Evolutionary conservation across 225 moss, liverwort and hornwort species (phyloP).

Genomic region (Polytrichum commune): DNA sequence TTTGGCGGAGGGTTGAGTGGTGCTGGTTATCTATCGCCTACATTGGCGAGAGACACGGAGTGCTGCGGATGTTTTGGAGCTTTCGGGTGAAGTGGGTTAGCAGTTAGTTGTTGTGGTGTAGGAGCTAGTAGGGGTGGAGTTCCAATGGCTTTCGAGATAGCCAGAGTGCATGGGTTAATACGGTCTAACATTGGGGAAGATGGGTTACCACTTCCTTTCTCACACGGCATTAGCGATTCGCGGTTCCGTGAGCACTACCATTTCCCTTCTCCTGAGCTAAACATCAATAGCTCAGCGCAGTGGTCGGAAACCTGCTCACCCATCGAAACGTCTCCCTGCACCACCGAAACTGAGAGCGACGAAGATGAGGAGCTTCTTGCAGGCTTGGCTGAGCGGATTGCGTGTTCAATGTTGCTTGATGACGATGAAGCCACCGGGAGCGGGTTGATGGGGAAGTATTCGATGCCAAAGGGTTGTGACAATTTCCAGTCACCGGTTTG

Average conservation of each 20-base stretch:
- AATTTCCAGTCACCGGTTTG: no score
- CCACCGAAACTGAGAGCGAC: constrained; percentile 79
- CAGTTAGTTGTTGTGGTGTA: no score
- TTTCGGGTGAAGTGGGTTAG: no score
- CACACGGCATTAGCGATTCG: neutral
- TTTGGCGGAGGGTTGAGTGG: no score
- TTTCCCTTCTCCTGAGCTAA: neutral
- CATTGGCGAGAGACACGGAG: no score
- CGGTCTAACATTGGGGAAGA: constrained; percentile 46
- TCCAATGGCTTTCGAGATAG: constrained; percentile 54
- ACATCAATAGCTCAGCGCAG: constrained; percentile 13
- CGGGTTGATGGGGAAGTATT: no score
- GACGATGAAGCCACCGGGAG: constrained; percentile 21
- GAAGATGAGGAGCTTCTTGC: constrained; percentile 80
- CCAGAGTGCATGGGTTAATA: constrained; percentile 50
- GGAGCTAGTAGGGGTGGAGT: no score
- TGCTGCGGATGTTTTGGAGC: no score
- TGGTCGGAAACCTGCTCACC: constrained; percentile 47
- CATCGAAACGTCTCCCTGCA: constrained; percentile 51
- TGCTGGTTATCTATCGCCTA: no score
- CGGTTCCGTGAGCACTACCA: constrained; percentile 14
- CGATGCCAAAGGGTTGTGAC: no score
- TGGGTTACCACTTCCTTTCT: neutral
- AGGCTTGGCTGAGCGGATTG: constrained; percentile 78
- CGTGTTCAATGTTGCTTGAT: constrained; percentile 75